A percentile compares a stretch with the other conserved stretches of the same genome.
These are phyloP conservation scores for Ogataea naganishii DNA, from an alignment of 805 yeast species.

Conservation along the genomic window DNA sequence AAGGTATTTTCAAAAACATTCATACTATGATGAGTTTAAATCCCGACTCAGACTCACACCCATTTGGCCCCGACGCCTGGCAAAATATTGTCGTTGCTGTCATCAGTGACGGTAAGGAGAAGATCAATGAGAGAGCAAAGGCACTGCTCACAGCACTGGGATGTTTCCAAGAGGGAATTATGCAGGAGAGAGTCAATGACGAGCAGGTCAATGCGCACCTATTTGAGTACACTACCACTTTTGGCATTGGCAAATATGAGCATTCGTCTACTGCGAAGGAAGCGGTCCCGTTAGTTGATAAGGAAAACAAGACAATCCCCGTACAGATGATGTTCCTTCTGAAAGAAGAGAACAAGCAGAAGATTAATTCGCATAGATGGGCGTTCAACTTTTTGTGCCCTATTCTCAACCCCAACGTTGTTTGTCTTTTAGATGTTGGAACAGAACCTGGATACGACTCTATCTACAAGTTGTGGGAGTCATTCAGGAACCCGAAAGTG, in stretches of 20 bases:
- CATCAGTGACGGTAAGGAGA: slow-evolving; percentile 85
- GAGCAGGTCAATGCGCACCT: slow-evolving; percentile 76
- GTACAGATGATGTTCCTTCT: slow-evolving; percentile 82
- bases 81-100: slow-evolving; percentile 83
- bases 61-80: slow-evolving; percentile 94
- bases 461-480: slow-evolving; percentile 81
- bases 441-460: slow-evolving; percentile 85
- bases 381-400: slow-evolving; percentile 88
- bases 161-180: slow-evolving; percentile 88
- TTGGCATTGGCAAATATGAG: slow-evolving; percentile 50
- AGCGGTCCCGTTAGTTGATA: slow-evolving; percentile 58
- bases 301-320: slow-evolving; percentile 54
- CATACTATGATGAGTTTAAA: slow-evolving; percentile 51
- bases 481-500: slow-evolving; percentile 69
- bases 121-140: slow-evolving; percentile 69
- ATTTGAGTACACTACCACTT: slow-evolving; percentile 87
- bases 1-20: slow-evolving; percentile 86
- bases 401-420: slow-evolving; percentile 69
- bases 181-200: slow-evolving; percentile 81
- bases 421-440: slow-evolving; percentile 86
- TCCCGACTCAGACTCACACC: slow-evolving; percentile 34
- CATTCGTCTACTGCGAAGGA: slow-evolving; percentile 46
- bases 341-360: slow-evolving; percentile 82
- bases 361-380: slow-evolving; percentile 95
- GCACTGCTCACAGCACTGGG: slow-evolving; percentile 81